These are phyloP conservation scores for Tetracladium setigerum DNA, from an alignment of 495 filamentous ascomycete species.

Conservation along the genomic window DNA sequence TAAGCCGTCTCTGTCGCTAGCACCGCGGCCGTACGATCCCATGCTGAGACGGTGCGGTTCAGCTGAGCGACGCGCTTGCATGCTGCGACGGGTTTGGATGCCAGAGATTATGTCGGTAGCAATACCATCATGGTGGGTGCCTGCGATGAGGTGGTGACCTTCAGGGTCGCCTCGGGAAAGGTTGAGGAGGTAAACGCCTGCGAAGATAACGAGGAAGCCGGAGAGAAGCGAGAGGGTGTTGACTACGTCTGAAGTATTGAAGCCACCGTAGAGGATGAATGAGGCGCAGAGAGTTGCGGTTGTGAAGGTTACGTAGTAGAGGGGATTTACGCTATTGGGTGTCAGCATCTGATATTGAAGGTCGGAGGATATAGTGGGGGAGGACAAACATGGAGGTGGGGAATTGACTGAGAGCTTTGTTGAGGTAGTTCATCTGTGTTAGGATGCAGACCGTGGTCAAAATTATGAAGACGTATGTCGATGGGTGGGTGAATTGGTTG, in stretches of 20 bases:
- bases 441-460: constrained; percentile 87
- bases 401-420: constrained; percentile 96
- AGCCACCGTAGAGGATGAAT: constrained; percentile 95
- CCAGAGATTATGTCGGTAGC: constrained; percentile 89
- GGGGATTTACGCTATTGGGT: constrained; percentile 76
- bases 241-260: constrained; percentile 90
- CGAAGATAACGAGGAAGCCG: constrained; percentile 94
- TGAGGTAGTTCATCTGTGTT: constrained; percentile 99
- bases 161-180: constrained; percentile 86
- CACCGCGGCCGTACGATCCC: constrained; percentile 52
- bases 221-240: constrained; percentile 90
- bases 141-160: constrained; percentile 60
- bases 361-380: background rate
- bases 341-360: background rate
- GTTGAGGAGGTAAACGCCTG: constrained; percentile 94
- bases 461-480: constrained; percentile 95
- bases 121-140: constrained; percentile 61
- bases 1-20: constrained; percentile 66
- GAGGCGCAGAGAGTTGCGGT: constrained; percentile 90
- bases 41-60: constrained; percentile 41
- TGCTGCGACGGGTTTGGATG: constrained; percentile 78
- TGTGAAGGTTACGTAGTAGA: constrained; percentile 99
- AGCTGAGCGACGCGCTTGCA: constrained; percentile 70
- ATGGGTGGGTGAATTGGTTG: constrained; percentile 90
- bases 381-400: constrained; percentile 77